Evolutionary conservation across 305 asterid genomes (phyloP).

Genomic region (Fraxinus ornus): DNA sequence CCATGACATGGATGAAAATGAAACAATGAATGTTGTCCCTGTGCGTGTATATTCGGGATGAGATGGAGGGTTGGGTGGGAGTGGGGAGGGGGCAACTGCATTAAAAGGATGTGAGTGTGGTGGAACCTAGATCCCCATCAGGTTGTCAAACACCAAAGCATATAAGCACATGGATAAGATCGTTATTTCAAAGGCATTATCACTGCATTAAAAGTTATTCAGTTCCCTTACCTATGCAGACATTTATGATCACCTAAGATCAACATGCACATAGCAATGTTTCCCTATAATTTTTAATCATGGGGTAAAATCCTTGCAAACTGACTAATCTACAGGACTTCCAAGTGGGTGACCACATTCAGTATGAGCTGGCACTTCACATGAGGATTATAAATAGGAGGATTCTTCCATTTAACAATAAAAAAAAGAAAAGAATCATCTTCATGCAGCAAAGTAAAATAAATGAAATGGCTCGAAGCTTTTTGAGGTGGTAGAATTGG

Average conservation of each 20-base stretch:
- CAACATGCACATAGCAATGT: not conserved
- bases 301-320: not conserved
- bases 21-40: not conserved
- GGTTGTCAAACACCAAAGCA: not conserved
- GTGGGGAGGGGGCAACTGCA: not conserved
- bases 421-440: not conserved
- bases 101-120: not conserved
- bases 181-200: not conserved
- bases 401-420: conserved; percentile 11
- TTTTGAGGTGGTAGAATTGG: conserved; percentile 13
- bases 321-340: not conserved
- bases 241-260: not conserved
- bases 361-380: conserved; percentile 1
- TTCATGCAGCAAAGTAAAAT: conserved; percentile 2
- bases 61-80: not conserved
- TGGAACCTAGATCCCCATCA: not conserved
- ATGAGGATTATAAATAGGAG: not conserved
- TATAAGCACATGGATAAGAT: not conserved
- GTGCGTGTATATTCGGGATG: not conserved
- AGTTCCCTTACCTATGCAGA: not conserved
- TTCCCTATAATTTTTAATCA: conserved; percentile 7
- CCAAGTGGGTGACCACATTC: not conserved
- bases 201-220: not conserved
- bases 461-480: conserved; percentile 18
- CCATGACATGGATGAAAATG: not conserved